Evolutionary conservation across 805 yeast species (phyloP).

Genomic region (Metschnikowia peoriensis): DNA sequence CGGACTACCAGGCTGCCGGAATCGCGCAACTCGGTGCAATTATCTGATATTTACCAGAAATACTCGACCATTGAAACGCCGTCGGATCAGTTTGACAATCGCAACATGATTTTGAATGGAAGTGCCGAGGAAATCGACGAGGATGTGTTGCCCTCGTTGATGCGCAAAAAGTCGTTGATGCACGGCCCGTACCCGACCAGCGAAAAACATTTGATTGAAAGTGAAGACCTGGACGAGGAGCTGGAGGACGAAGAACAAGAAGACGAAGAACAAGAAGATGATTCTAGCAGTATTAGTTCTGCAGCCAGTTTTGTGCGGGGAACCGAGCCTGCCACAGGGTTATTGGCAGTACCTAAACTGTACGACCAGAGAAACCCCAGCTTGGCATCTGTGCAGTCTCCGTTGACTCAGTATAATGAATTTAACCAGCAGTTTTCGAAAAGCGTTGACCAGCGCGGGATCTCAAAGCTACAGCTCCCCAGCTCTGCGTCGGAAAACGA

Average conservation of each 20-base stretch:
- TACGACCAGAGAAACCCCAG: conserved; percentile 29
- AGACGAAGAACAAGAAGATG: neutral
- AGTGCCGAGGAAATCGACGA: conserved; percentile 35
- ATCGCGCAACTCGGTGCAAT: conserved; percentile 36
- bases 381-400: conserved; percentile 40
- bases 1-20: neutral
- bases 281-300: neutral
- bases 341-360: conserved; percentile 26
- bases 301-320: conserved; percentile 1
- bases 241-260: conserved; percentile 21
- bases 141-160: conserved; percentile 31
- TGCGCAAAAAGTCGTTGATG: conserved; percentile 28
- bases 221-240: conserved; percentile 21
- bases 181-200: conserved; percentile 36
- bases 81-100: conserved; percentile 37
- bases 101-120: conserved; percentile 38
- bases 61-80: conserved; percentile 40
- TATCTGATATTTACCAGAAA: conserved; percentile 44
- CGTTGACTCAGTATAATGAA: conserved; percentile 43
- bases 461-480: conserved; percentile 17
- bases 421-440: conserved; percentile 39
- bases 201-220: conserved; percentile 33
- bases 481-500: conserved; percentile 15
- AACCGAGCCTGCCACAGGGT: conserved; percentile 1
- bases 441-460: conserved; percentile 17